Evolutionary conservation across 176 grass and related monocot species (phyloP).

Genomic region (Cenchrus fungigraminus): DNA sequence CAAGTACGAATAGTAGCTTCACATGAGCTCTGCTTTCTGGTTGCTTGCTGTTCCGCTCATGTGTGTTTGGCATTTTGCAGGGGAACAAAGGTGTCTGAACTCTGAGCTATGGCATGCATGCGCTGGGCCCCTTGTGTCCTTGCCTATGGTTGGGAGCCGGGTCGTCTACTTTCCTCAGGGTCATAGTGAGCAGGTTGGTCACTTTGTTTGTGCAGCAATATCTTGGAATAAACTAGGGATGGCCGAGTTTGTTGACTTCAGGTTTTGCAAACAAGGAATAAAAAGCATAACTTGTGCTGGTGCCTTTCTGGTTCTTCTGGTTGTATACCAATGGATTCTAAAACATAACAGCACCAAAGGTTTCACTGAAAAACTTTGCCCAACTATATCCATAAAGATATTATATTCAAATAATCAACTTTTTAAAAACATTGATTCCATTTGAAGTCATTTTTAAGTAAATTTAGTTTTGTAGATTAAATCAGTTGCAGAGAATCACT

Average conservation of each 20-base stretch:
- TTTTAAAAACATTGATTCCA: neutral
- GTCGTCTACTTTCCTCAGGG: constrained; percentile 98
- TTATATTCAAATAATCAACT: neutral
- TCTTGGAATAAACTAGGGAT: constrained; percentile 27
- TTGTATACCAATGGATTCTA: neutral
- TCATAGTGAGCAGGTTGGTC: constrained; percentile 89
- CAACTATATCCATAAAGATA: neutral
- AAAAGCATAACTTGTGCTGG: neutral
- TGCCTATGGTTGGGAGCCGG: constrained; percentile 81
- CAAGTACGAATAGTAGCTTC: constrained; percentile 52
- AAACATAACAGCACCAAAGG: neutral
- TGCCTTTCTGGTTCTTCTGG: constrained; percentile 28
- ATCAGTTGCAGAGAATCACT: neutral
- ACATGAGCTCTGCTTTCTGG: constrained; percentile 55
- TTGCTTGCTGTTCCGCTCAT: constrained; percentile 50
- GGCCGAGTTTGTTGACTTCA: constrained; percentile 32
- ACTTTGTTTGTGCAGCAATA: constrained; percentile 16
- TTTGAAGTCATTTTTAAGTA: constrained; percentile 8
- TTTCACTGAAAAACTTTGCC: neutral
- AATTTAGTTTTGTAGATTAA: constrained; percentile 24
- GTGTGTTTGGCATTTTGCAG: constrained; percentile 70
- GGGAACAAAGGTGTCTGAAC: constrained; percentile 95
- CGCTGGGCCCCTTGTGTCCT: constrained; percentile 92
- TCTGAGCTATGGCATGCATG: constrained; percentile 99
- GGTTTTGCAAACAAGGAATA: constrained; percentile 24